phyloP scores from a whole-genome alignment of 148 eudicot species.

The Rhododendron kiyosumense region DNA sequence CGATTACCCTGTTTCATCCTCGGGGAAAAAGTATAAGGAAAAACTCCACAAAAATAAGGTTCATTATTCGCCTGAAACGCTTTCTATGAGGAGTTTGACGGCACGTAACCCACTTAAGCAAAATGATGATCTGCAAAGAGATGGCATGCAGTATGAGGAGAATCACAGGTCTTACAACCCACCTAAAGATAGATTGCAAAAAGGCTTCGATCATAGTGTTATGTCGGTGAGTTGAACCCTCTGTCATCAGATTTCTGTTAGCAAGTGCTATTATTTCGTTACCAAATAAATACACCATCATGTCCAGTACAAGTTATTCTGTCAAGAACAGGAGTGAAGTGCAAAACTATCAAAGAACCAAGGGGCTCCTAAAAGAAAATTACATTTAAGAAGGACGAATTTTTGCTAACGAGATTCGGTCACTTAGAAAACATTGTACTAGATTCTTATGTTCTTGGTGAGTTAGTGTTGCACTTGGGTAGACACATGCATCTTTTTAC shows the following conservation, averaged over 20 bases:
- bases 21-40: slow-evolving; percentile 42
- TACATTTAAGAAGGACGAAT: not conserved
- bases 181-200: slow-evolving; percentile 41
- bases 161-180: slow-evolving; percentile 49
- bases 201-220: slow-evolving; percentile 38
- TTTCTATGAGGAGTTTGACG: slow-evolving; percentile 33
- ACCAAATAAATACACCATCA: not conserved
- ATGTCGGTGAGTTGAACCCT: slow-evolving; percentile 35
- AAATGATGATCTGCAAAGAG: slow-evolving; percentile 52
- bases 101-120: slow-evolving; percentile 30
- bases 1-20: slow-evolving; percentile 40
- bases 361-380: not conserved
- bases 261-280: not conserved
- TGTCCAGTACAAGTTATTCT: not conserved
- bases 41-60: slow-evolving; percentile 33
- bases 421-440: not conserved
- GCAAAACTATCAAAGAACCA: not conserved
- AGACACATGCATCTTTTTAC: not conserved
- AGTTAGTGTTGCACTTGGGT: not conserved
- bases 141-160: slow-evolving; percentile 45
- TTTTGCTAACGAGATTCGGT: not conserved
- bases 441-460: not conserved
- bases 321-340: not conserved
- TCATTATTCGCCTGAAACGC: slow-evolving; percentile 52
- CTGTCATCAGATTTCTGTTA: not conserved